A percentile compares a stretch with the other conserved stretches of the same genome.
phyloP scores from a whole-genome alignment of 495 filamentous ascomycete species.

The Neurospora tetrasperma region DNA sequence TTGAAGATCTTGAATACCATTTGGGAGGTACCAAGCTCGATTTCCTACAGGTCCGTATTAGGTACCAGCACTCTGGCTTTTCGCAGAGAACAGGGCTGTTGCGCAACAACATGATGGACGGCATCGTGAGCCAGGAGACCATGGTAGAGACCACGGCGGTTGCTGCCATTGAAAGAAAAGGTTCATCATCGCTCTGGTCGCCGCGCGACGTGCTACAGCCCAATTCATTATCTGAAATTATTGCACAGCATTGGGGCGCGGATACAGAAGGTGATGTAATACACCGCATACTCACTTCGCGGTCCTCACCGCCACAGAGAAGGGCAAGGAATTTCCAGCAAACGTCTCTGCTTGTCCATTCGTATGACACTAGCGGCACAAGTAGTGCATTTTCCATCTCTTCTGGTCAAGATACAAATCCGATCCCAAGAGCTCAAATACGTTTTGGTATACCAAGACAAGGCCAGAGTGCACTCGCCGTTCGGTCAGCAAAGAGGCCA shows the following conservation, averaged over 20 bases:
- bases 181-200: conserved; percentile 30
- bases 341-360: neutral
- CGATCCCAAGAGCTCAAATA: neutral
- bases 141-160: conserved; percentile 32
- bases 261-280: conserved; percentile 30
- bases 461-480: neutral
- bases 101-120: conserved; percentile 1
- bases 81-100: conserved; percentile 9
- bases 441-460: neutral
- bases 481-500: neutral
- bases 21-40: conserved; percentile 30
- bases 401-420: neutral
- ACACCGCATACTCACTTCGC: conserved; percentile 20
- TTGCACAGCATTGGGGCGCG: conserved; percentile 34
- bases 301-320: conserved; percentile 4
- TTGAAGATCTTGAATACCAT: conserved; percentile 39
- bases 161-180: conserved; percentile 32
- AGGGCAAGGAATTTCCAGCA: neutral
- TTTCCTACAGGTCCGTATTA: conserved; percentile 37
- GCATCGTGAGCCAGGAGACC: conserved; percentile 21
- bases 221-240: conserved; percentile 33
- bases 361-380: neutral
- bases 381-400: neutral
- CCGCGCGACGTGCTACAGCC: conserved; percentile 16
- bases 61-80: conserved; percentile 42